phyloP scores from a whole-genome alignment of 345 rosid species.

The Sisymbrium irio region DNA sequence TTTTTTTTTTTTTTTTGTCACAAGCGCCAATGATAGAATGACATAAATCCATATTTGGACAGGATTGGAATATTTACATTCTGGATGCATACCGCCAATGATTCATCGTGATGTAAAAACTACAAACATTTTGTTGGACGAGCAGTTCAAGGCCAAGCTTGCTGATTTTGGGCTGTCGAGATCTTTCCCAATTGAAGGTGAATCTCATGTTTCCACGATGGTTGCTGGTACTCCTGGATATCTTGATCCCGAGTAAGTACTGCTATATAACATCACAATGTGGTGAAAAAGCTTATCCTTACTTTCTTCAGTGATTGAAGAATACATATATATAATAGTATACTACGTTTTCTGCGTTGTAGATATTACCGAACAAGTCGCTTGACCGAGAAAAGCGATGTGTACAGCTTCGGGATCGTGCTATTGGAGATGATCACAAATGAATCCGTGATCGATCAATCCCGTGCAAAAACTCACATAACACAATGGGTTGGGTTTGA shows the following conservation, averaged over 20 bases:
- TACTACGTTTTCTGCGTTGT: neutral
- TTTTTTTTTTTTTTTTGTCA: no score
- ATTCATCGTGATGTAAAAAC: slow-evolving; percentile 30
- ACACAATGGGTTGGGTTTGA: slow-evolving; percentile 33
- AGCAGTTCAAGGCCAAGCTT: slow-evolving; percentile 45
- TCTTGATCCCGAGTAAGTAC: slow-evolving; percentile 33
- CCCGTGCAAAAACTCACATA: slow-evolving; percentile 25
- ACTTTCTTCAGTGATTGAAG: neutral
- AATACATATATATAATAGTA: no score
- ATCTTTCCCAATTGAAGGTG: slow-evolving; percentile 15
- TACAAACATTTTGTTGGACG: slow-evolving; percentile 34
- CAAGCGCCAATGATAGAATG: no score
- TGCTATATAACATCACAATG: no score
- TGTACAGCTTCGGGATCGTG: slow-evolving; percentile 52
- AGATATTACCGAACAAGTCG: slow-evolving; percentile 32
- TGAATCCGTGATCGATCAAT: slow-evolving; percentile 31
- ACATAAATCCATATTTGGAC: no score
- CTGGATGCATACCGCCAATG: slow-evolving; percentile 29
- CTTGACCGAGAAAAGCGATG: slow-evolving; percentile 44
- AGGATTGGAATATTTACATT: slow-evolving; percentile 33
- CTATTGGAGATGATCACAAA: slow-evolving; percentile 50
- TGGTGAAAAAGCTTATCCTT: no score
- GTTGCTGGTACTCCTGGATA: slow-evolving; percentile 34
- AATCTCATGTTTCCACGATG: slow-evolving; percentile 15
- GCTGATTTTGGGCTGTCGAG: slow-evolving; percentile 31